Conservation (phyloP, 257 asterid genomes). For the Petunia secreta region DNA sequence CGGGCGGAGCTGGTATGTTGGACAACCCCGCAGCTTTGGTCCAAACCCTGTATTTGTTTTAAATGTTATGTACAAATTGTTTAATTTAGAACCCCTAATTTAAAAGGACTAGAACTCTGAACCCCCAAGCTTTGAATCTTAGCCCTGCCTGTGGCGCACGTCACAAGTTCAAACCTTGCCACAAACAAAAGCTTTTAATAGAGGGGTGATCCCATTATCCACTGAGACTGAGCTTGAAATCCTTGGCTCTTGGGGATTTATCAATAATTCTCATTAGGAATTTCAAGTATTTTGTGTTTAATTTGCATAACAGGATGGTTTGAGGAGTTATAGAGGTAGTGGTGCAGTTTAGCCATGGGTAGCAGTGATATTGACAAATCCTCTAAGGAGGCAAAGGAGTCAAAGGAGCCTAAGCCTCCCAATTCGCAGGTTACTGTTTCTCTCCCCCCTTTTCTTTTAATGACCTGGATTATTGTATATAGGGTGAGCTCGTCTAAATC, state of each 20-base stretch:
- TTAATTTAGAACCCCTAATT: not conserved
- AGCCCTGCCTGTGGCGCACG: not conserved
- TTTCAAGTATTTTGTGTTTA: conserved; percentile 10
- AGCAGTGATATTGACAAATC: conserved; percentile 82
- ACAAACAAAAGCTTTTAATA: not conserved
- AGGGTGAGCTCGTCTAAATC: not conserved
- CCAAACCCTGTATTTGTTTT: too few species aligned
- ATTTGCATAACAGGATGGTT: conserved; percentile 45
- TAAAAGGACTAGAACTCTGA: not conserved
- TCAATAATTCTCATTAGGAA: conserved; percentile 6
- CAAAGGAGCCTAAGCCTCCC: conserved; percentile 75
- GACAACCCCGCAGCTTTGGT: too few species aligned
- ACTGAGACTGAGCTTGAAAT: not conserved
- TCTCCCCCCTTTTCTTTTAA: not conserved
- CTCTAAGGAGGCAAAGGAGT: conserved; percentile 76
- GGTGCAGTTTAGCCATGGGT: conserved; percentile 61
- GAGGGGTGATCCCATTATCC: not conserved
- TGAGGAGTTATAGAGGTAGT: conserved; percentile 39
- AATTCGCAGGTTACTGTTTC: conserved; percentile 54
- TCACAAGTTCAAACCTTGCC: not conserved
- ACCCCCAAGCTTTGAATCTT: not conserved
- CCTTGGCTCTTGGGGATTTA: not conserved
- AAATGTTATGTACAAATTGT: not conserved
- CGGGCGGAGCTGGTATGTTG: too few species aligned
- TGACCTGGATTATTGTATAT: not conserved